Percentiles rank a stretch among this genome's conserved stretches.
phyloP scores from a whole-genome alignment of 2,329 filamentous ascomycete genomes.

The Cladophialophora immunda region DNA sequence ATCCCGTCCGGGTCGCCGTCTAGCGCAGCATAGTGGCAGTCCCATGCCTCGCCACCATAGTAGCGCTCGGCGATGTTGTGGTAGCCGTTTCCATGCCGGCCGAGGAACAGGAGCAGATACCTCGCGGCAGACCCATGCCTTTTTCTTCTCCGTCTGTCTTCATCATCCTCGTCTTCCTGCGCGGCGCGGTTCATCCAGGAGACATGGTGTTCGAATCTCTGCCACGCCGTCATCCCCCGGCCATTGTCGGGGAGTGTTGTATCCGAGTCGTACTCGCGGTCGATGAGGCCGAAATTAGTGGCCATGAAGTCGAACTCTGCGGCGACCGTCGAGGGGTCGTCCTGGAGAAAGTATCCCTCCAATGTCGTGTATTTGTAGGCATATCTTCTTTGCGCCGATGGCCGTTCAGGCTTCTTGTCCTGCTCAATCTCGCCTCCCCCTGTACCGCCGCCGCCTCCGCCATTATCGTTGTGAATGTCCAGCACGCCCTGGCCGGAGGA shows the following conservation, averaged over 20 bases:
- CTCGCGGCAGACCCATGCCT: constrained; percentile 41
- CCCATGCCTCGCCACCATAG: constrained; percentile 68
- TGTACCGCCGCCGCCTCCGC: constrained; percentile 4
- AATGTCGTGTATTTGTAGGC: constrained; percentile 34
- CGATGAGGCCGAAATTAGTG: constrained; percentile 60
- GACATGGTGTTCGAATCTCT: constrained; percentile 62
- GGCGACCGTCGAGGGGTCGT: constrained; percentile 57
- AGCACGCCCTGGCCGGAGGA: constrained; percentile 26
- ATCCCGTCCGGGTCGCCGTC: constrained; percentile 61
- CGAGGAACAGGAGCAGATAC: constrained; percentile 67
- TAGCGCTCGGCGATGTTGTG: constrained; percentile 68
- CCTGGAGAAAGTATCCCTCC: constrained; percentile 49
- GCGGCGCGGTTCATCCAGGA: constrained; percentile 54
- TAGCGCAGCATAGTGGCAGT: constrained; percentile 68
- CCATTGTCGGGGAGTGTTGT: constrained; percentile 32
- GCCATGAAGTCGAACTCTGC: constrained; percentile 55
- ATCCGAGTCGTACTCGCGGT: constrained; percentile 55
- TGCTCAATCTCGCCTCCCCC: constrained; percentile 2
- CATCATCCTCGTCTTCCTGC: constrained; percentile 21
- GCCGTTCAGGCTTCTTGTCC: constrained; percentile 1
- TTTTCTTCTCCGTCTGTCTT: background rate
- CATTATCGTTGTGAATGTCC: constrained; percentile 30
- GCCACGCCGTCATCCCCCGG: constrained; percentile 62
- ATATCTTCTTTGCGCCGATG: constrained; percentile 13
- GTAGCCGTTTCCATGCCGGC: constrained; percentile 68